Evolutionary conservation across 2,329 filamentous ascomycete species (phyloP), one percentile per base, ranked within the genome.

Genomic region (Phialemonium atrogriseum): DNA sequence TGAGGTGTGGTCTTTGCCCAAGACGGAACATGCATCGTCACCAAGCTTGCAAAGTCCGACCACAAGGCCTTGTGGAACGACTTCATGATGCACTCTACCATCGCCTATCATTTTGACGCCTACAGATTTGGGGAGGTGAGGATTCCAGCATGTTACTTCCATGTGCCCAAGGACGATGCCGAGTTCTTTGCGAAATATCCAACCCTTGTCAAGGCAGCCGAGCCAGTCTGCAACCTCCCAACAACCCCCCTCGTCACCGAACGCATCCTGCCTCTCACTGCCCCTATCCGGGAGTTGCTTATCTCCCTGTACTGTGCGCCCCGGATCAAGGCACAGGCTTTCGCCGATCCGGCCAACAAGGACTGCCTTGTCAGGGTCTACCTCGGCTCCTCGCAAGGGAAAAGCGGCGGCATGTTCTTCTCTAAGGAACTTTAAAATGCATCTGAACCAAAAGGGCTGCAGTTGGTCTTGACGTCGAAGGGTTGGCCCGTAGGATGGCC

Each of bases 391-490:
- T 25, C 27, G 14, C 4, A 14, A 1, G 37, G 37, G 12, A 33
- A 22, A 16, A 17, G 17, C 5, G 18, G 32, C 32, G 4, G 32
- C 14, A 16, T 25, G 27, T 36, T 52, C 47, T 24, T 50, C 46
- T 1, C 45, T 58, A 0, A 35, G 50, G 1, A 56, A 55, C 34
- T 50, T 55, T 27, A 48, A 52, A 19, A 19, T 58, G 6, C 46
- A 52, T 11, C 35, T 59, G 2, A 47, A 52, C 18, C 50, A 54
- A 13, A 41, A n/a, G n/a, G 56, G 37, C 4, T 41, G 0, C 40
- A 49, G 31, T 55, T 0, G 11, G 31, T 1, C 18, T 59, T 2
- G 39, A 49, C 3, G 35, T 46, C 5, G 15, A 41, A 0, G 11
- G 14, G 0, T 34, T 51, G 2, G 45, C 48, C 11, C 13, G 17